Base-by-base conservation (phyloP, 2,329 filamentous ascomycete species). In the Meredithiella fracta region DNA sequence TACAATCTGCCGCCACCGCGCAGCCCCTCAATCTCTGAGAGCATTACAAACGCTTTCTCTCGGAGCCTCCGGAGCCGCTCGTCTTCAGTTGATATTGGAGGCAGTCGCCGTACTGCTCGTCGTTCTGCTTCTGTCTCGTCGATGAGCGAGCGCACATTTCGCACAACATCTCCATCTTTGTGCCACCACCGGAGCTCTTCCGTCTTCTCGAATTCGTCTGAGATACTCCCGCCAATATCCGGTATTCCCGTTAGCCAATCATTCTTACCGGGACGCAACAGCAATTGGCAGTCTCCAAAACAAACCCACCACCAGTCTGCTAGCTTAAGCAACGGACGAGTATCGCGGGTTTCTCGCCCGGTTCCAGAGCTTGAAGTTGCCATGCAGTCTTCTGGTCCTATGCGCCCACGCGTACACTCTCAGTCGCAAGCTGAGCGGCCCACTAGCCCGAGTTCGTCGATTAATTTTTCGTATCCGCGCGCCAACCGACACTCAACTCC, bases 81-180 rank as follows among this genome's bases (percentile, higher is more conserved):
- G n/a, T 22, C 50, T 17, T 52, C 34, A 22, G 50, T 52, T 23
- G 50, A 37, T 9, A 38, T 51, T 20, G 15, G 25, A 8, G 26
- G 20, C 11, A 25, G 25, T 29, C 14, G 25, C 6, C n/a, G 20
- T 23, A 17, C 31, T 4, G 50, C 31, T 20, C 53, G 40, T 38
- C 53, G 42, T 67, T 69, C 61, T 62, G 7, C 74, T 56, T 94
- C 90, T 68, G 78, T 78, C 26, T 77, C 81, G 22, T 95, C 89
- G 52, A 94, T 97, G 90, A 83, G 80, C 29, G 86, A 91, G 66
- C 80, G 91, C 58, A 90, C 88, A 0, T 95, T 96, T 67, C 81
- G 90, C 62, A 85, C 84, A 11, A 80, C 82, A 2, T 94, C 83
- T 3, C 86, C 76, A 64, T 22, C 67, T 59, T 73, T 17, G n/a